Conservation (phyloP, 2,329 filamentous ascomycete genomes). For the Fusarium fracticaudum region DNA sequence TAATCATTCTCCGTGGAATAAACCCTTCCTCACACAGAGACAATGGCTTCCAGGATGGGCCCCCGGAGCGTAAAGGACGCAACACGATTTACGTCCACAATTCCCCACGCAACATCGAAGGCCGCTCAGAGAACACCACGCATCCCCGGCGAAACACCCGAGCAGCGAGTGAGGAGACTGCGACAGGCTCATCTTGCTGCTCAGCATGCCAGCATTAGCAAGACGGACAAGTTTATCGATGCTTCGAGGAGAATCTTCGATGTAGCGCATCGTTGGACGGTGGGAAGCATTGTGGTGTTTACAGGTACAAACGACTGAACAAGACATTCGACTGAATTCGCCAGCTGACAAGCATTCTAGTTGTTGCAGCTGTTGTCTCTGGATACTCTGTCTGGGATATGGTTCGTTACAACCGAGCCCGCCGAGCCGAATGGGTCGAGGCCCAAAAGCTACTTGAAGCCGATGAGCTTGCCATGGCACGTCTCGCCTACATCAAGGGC, state of each 20-base stretch:
- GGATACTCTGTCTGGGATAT: conserved; percentile 70
- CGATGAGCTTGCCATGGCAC: conserved; percentile 65
- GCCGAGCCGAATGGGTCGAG: conserved; percentile 66
- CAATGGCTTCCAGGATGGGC: conserved; percentile 56
- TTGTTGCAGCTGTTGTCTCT: conserved; percentile 64
- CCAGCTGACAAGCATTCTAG: conserved; percentile 46
- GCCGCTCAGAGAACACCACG: conserved; percentile 48
- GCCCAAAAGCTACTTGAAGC: conserved; percentile 63
- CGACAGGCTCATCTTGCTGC: conserved; percentile 75
- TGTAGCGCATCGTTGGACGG: conserved; percentile 64
- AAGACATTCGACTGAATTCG: background rate
- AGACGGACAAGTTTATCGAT: conserved; percentile 61
- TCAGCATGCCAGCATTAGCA: conserved; percentile 65
- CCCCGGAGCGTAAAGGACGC: conserved; percentile 80
- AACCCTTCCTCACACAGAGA: conserved; percentile 25
- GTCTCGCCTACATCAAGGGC: conserved; percentile 68
- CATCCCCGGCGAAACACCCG: conserved; percentile 67
- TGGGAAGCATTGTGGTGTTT: conserved; percentile 64
- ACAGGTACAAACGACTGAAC: conserved; percentile 57
- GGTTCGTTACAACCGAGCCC: conserved; percentile 68
- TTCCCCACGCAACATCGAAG: conserved; percentile 73
- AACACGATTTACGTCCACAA: conserved; percentile 71
- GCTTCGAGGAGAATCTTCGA: conserved; percentile 62
- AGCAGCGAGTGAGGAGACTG: conserved; percentile 74
- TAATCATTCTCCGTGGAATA: background rate